Conservation (phyloP, 768 basidiomycete species). For the Kwoniella sp. region DNA sequence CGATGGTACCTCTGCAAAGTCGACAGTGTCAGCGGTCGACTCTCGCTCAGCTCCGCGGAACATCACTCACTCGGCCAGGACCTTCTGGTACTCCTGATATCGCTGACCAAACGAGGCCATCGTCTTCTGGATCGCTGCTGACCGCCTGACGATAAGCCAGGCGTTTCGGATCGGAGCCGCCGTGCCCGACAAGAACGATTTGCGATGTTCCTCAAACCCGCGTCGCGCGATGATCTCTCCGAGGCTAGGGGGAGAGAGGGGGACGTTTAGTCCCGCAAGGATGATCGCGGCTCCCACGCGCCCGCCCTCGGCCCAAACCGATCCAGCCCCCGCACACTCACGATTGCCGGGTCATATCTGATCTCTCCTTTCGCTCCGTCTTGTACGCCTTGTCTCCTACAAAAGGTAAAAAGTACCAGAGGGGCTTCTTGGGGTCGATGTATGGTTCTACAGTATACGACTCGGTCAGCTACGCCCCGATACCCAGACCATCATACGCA, state of each 20-base stretch:
- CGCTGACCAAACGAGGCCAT: background rate
- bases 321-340: constrained; percentile 2
- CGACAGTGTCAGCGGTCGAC: background rate
- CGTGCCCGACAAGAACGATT: background rate
- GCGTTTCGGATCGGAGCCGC: constrained; percentile 4
- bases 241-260: background rate
- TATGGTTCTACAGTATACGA: constrained; percentile 10
- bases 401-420: background rate
- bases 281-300: background rate
- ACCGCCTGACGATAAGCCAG: constrained; percentile 1
- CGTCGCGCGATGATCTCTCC: constrained; percentile 10
- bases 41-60: background rate
- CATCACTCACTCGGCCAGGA: constrained; percentile 15
- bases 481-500: no score
- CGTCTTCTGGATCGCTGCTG: background rate
- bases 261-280: background rate
- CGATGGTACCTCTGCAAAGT: constrained; percentile 8
- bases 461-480: background rate
- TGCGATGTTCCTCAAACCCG: constrained; percentile 3
- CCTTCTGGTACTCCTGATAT: constrained; percentile 11
- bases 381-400: constrained; percentile 5
- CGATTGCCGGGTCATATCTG: constrained; percentile 12
- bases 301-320: background rate
- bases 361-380: constrained; percentile 5
- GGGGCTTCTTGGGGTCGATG: constrained; percentile 10